Evolutionary conservation across 495 filamentous ascomycete species (phyloP), one percentile per base, ranked within the genome.

Genomic region (Annulohypoxylon bovei): DNA sequence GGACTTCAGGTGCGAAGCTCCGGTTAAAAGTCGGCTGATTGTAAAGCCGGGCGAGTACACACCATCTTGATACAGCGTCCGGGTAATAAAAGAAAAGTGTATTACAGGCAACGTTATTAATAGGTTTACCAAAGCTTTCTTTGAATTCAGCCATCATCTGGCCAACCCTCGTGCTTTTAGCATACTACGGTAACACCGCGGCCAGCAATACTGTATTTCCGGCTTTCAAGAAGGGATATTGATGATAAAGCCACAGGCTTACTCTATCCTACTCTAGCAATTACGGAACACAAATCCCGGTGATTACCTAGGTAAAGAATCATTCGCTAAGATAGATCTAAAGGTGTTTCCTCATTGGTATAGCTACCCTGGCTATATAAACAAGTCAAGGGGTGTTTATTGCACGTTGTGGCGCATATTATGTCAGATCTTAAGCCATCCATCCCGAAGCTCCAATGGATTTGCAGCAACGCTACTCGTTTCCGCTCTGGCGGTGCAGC

Each of bases 381-480:
- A 55, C 42, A 9, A 30, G 27, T 39, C 14, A 33, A 50, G 53
- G 53, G 40, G 40, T 35, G 4, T 69, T 57, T 50, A 58, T 64
- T 56, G 28, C 37, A 42, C 9, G 47, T 44, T 28, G 64, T 68
- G 69, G 64, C 64, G 64, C 64, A 50, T 65, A 58, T 72, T 72
- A 72, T 72, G 69, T 72, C 64, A 72, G 69, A 72, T 72, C 69
- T 46, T 28, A 72, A 65, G 64, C 64, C 59, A 64, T 65, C 59
- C 28, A 42, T 64, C 40, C 64, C 64, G 64, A 67, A 64, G 39
- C 28, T 20, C 54, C 70, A 68, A 68, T 68, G 53, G 60, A 61
- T 62, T 52, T 68, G 39, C 40, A 22, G 60, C 28, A 27, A 53
- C 58, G 4, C 20, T 50, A 47, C 53, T 68, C 58, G 65, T 72